phyloP scores from a whole-genome alignment of 2,329 filamentous ascomycete species.

The Fusarium compactum region DNA sequence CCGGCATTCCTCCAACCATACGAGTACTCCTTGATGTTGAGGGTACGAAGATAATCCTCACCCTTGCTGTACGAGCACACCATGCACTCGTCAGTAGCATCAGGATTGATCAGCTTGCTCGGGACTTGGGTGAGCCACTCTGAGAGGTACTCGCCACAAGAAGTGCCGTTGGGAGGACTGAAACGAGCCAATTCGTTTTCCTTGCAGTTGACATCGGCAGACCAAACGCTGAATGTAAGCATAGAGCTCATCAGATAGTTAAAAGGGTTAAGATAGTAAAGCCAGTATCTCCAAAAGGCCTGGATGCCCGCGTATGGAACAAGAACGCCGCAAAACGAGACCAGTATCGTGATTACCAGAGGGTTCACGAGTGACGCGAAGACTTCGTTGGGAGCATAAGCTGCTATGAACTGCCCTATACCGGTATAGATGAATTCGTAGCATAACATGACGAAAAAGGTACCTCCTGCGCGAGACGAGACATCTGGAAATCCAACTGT shows the following conservation, averaged over 20 bases:
- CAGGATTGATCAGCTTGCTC: constrained; percentile 69
- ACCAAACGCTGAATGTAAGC: constrained; percentile 65
- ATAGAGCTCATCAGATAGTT: constrained; percentile 71
- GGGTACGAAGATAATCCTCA: constrained; percentile 68
- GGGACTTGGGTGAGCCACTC: constrained; percentile 60
- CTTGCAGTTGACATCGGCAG: constrained; percentile 59
- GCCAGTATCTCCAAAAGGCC: constrained; percentile 76
- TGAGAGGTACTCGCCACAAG: constrained; percentile 69
- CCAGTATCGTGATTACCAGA: constrained; percentile 66
- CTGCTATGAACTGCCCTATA: constrained; percentile 73
- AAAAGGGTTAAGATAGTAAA: constrained; percentile 72
- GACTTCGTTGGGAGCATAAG: constrained; percentile 71
- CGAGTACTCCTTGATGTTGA: constrained; percentile 71
- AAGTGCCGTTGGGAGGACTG: constrained; percentile 62
- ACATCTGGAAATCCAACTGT: constrained; percentile 63
- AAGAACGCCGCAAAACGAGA: constrained; percentile 80
- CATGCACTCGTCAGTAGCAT: constrained; percentile 65
- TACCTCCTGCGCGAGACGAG: constrained; percentile 62
- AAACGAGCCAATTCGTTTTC: constrained; percentile 64
- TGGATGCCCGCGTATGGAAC: constrained; percentile 74
- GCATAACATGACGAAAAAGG: constrained; percentile 67
- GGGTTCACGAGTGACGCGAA: constrained; percentile 71
- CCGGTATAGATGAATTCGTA: constrained; percentile 72
- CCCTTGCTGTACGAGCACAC: constrained; percentile 72
- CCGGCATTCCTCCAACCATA: constrained; percentile 76